Evolutionary conservation across 345 rosid species (phyloP).

Genomic region (Salix udensis): DNA sequence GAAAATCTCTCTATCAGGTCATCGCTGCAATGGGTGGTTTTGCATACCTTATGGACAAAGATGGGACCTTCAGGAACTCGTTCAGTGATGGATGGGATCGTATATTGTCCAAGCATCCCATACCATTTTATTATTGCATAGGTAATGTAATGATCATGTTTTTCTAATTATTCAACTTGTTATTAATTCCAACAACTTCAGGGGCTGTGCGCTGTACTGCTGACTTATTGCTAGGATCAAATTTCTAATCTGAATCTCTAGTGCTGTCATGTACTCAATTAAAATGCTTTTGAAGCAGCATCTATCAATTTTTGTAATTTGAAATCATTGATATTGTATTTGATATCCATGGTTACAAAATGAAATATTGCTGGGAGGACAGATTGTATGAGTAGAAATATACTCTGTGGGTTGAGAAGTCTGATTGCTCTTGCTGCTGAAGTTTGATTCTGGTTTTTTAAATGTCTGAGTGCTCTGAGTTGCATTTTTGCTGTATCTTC

Average conservation of each 20-base stretch:
- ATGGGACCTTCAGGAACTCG: conserved; percentile 85
- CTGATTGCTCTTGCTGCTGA: background rate
- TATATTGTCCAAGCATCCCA: conserved; percentile 79
- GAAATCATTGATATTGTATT: background rate
- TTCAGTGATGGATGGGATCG: conserved; percentile 97
- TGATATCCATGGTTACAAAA: background rate
- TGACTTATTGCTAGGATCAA: background rate
- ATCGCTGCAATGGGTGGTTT: conserved; percentile 73
- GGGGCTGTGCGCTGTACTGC: background rate
- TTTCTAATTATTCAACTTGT: background rate
- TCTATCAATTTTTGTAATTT: conserved; percentile 8
- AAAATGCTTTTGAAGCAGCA: conserved; percentile 4
- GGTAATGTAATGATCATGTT: conserved; percentile 54
- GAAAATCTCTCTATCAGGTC: conserved; percentile 33
- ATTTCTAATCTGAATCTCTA: background rate
- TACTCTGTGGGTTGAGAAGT: background rate
- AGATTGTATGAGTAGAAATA: background rate
- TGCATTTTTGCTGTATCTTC: background rate
- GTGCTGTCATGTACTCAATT: background rate
- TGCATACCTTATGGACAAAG: conserved; percentile 89
- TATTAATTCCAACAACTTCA: background rate
- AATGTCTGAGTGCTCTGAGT: background rate
- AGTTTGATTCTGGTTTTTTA: background rate
- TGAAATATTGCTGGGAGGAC: background rate
- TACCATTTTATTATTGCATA: conserved; percentile 90